These are phyloP conservation scores for Lachnellula hyalina DNA, from an alignment of 2,329 filamentous ascomycete genomes.

Conservation along the genomic window DNA sequence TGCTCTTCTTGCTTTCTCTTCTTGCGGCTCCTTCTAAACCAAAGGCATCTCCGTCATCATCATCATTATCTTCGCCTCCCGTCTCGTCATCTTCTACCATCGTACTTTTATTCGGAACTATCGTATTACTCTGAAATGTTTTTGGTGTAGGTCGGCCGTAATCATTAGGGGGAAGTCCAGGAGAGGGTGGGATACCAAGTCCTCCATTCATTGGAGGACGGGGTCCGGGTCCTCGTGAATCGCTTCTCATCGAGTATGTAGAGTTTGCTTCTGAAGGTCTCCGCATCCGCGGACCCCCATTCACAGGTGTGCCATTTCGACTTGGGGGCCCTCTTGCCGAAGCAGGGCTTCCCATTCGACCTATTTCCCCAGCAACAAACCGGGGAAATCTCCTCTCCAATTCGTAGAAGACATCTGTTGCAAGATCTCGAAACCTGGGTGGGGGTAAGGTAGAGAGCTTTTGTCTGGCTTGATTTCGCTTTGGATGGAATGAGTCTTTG, in stretches of 20 bases:
- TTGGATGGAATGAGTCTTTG: constrained; percentile 89
- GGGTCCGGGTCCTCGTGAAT: constrained; percentile 26
- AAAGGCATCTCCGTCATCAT: constrained; percentile 69
- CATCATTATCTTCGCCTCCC: constrained; percentile 67
- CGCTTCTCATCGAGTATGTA: constrained; percentile 34
- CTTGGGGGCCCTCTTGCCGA: constrained; percentile 54
- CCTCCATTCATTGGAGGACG: constrained; percentile 41
- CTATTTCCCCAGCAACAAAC: constrained; percentile 66
- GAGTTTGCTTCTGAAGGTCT: constrained; percentile 55
- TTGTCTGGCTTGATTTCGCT: constrained; percentile 95
- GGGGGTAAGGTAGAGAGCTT: constrained; percentile 86
- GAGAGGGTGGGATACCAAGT: constrained; percentile 51
- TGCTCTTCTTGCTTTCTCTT: constrained; percentile 35
- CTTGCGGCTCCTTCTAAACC: constrained; percentile 43
- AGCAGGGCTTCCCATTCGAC: constrained; percentile 64
- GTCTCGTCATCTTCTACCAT: constrained; percentile 92
- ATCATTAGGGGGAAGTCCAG: constrained; percentile 54
- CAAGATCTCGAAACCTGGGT: constrained; percentile 82
- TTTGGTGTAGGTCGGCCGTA: constrained; percentile 77
- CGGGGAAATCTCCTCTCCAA: constrained; percentile 83
- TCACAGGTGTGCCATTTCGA: constrained; percentile 55
- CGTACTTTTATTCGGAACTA: constrained; percentile 95
- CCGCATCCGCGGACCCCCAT: constrained; percentile 46
- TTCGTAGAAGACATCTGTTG: constrained; percentile 94
- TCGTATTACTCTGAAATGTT: constrained; percentile 90